phyloP scores from a whole-genome alignment of 179 eudicot genomes.

The Spergularia azorica region DNA sequence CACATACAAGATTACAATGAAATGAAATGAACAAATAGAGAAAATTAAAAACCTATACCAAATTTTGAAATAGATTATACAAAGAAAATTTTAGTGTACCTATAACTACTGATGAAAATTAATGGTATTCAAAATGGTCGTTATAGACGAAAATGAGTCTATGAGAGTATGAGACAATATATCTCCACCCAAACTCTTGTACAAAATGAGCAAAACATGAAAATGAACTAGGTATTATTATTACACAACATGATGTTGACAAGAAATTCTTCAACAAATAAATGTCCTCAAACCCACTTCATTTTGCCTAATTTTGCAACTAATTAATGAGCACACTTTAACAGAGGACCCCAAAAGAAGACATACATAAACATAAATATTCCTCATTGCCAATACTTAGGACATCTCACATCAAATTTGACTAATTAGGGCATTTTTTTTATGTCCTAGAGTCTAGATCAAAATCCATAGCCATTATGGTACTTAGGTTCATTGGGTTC shows the following conservation, averaged over 20 bases:
- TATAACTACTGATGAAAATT: no score
- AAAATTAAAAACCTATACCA: no score
- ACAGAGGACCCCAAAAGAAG: constrained; percentile 1
- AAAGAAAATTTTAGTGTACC: no score
- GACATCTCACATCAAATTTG: not conserved
- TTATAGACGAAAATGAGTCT: no score
- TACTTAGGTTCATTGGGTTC: constrained; percentile 45
- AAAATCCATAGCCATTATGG: constrained; percentile 38
- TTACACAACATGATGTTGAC: not conserved
- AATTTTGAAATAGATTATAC: no score
- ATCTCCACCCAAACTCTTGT: not conserved
- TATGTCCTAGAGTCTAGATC: no score
- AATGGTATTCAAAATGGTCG: no score
- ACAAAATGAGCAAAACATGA: not conserved
- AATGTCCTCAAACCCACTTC: constrained; percentile 9
- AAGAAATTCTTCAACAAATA: not conserved
- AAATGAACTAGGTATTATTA: not conserved
- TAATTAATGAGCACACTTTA: constrained; percentile 16
- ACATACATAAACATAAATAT: not conserved
- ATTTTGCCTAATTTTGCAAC: constrained; percentile 15
- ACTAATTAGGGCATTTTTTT: not conserved
- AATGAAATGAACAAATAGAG: no score
- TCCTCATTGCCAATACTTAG: not conserved
- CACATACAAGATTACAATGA: no score
- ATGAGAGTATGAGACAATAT: not conserved